Percentiles rank a stretch among this genome's conserved stretches.
Conservation (phyloP, 208 protist species). For the Phytomonas sp. region DNA sequence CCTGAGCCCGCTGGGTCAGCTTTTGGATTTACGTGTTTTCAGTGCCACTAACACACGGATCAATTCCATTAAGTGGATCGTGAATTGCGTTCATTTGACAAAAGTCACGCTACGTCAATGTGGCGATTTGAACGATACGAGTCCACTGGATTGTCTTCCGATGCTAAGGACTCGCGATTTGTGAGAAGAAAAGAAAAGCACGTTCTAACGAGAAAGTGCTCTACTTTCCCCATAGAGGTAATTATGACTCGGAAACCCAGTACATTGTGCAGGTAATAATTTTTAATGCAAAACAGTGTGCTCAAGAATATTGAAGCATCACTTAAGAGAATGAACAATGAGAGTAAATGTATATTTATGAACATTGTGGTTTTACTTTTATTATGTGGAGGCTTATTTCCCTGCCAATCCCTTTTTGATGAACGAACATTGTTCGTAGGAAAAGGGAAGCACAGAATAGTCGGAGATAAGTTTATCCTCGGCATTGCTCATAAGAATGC, state of each 20-base stretch:
- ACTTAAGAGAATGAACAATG: not conserved
- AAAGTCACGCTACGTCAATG: not conserved
- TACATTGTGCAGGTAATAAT: not conserved
- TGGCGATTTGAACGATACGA: not conserved
- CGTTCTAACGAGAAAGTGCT: not conserved
- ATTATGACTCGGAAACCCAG: not conserved
- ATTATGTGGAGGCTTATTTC: not conserved
- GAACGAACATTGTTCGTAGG: not conserved
- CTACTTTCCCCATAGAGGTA: not conserved
- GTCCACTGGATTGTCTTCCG: not conserved
- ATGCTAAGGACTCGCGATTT: not conserved
- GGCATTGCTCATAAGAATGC: not conserved
- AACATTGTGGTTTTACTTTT: not conserved
- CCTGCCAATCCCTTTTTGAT: not conserved
- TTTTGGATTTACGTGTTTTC: not conserved
- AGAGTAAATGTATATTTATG: not conserved
- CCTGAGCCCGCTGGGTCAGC: not conserved
- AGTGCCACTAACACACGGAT: not conserved
- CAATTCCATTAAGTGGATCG: slow-evolving; percentile 5
- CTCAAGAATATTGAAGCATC: not conserved
- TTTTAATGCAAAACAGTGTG: not conserved
- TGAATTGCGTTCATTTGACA: not conserved
- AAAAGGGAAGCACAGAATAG: not conserved
- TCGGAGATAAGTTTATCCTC: not conserved
- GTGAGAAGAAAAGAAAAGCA: not conserved